Evolutionary conservation across 305 asterid species (phyloP), one percentile per base, ranked within the genome.

Genomic region (Coffea humblotiana): DNA sequence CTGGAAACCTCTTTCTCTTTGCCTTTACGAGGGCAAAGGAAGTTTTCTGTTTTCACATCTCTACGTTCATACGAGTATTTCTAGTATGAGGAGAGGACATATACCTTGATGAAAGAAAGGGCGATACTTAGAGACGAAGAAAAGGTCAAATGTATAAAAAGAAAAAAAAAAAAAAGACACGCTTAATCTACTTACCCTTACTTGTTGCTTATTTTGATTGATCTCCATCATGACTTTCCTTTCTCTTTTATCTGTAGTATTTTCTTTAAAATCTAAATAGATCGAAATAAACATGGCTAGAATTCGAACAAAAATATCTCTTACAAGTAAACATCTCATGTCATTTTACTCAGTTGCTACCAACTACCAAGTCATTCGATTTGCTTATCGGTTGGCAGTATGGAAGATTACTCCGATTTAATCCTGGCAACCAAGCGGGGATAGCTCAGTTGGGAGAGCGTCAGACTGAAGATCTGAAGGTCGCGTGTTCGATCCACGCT

Each of bases 391-490:
- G 43, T 37, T 37, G 43, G 4, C 43, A 37, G 43, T 37, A 37
- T 0, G 43, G 43, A 37, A 29, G 29, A 29, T 29, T 29, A 29
- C 29, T 29, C 29, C 29, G 29, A 29, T 29, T 32, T 32, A 32
- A 32, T 32, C 2, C 32, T 1, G 32, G 32, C 32, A 32, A 32
- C 32, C 32, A 32, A 32, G 93, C 90, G 94, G 97, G 97, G 95
- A 91, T 88, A 91, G 93, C 93, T 91, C 92, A 93, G 94, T 93
- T 93, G 94, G 94, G 98, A 93, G 97, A 92, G 96, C 93, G 93
- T 89, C 97, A 92, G 94, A 91, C 97, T 91, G 90, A 92, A 92
- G 94, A 91, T 92, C 86, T 91, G 94, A 77, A 67, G 80, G 58
- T 51, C 94, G 76, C 89, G 94, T 93, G 97, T 89, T 89, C 92